Conservation (phyloP, 139 green algal genomes). For the Tetradesmus lagerheimii region DNA sequence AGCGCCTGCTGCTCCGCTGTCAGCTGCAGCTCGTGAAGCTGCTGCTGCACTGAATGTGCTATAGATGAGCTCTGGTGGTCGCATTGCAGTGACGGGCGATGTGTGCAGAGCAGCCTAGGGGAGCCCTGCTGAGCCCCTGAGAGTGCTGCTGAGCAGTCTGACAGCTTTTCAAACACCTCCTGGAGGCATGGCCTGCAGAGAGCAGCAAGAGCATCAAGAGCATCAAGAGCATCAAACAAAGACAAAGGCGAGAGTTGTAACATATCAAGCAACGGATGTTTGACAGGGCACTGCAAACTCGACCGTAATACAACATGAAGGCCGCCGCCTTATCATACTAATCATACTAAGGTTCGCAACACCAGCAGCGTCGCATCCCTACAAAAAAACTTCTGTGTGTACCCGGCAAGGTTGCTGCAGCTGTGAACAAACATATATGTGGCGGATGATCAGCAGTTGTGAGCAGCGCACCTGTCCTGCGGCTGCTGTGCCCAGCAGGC, state of each 20-base stretch:
- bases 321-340: too few relatives aligned
- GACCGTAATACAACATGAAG: too few relatives aligned
- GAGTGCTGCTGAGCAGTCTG: neutral
- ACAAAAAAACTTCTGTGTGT: too few relatives aligned
- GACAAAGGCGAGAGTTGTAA: too few relatives aligned
- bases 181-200: neutral
- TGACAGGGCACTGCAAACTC: too few relatives aligned
- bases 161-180: neutral
- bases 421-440: too few relatives aligned
- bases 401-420: too few relatives aligned
- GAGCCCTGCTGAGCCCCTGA: neutral
- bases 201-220: neutral
- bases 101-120: neutral
- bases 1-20: neutral
- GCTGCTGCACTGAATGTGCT: neutral
- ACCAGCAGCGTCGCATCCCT: too few relatives aligned
- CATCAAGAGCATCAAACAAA: too few relatives aligned
- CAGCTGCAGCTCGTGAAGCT: neutral
- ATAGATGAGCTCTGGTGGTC: neutral
- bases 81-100: neutral
- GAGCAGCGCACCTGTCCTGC: slow-evolving; percentile 25
- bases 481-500: slow-evolving; percentile 28
- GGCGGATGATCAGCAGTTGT: neutral
- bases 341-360: too few relatives aligned
- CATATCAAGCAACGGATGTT: too few relatives aligned